Evolutionary conservation across 176 grass and related monocot genomes (phyloP), one percentile per base, ranked within the genome.

Genomic region (Thinopyrum elongatum): DNA sequence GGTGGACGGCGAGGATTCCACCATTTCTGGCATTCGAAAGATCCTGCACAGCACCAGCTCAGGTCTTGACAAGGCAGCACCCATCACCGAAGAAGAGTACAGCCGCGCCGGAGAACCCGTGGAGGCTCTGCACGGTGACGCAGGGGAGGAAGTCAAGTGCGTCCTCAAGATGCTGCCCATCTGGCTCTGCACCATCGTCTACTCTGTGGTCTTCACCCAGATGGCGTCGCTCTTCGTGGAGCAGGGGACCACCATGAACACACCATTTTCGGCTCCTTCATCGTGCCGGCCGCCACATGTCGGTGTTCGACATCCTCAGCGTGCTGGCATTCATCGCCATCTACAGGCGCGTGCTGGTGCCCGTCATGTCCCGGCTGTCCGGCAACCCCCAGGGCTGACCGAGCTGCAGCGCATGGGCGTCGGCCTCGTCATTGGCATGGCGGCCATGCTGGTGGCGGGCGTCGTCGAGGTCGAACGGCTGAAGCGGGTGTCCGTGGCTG

Each of bases 171-270:
- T 94, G 80, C 46, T 94, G 2, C 92, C 92, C 35, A 89, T 94
- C 28, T 94, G 89, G 92, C 14, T 91, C 4, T 89, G 92, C 74
- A 94, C 92, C 39, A 94, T 94, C 67, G 28, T 88, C 25, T 94
- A 91, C 87, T 94, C 83, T 0, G 67, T 94, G 0, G 86, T 87
- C 46, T 94, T 91, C 78, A 91, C 92, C 5, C 89, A 94, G 35
- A 94, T 91, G 92, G 86, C 82, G 3, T 94, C 88, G 1, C 22
- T 88, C 3, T 94, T 94, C 36, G 92, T 94, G 19, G 92, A 93
- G 83, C 92, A 93, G 80, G 92, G 92, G 10, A 49, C 86, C 1
- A 27, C 63, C 6, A 94, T 94, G 92, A 42, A 88, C 41, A 94
- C 82, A 65, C 65, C 3, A 30, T 41, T 9, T 41, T 94, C 17